Conservation (phyloP, 192 early-diverging fungal genomes). For the Piromyces finnis region DNA sequence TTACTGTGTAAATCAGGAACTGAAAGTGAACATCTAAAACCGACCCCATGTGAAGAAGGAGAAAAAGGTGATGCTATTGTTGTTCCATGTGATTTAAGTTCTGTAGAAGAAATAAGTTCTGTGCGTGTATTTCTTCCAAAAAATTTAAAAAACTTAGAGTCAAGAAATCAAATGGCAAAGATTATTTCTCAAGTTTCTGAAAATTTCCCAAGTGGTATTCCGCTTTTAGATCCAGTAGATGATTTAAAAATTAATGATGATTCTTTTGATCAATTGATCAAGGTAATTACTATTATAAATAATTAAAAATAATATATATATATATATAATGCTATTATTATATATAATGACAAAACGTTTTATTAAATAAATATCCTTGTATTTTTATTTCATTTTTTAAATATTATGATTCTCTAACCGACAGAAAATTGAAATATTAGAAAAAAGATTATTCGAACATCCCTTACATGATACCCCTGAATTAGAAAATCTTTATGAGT, state of each 20-base stretch:
- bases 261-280: conserved; percentile 49
- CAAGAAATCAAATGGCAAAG: conserved; percentile 36
- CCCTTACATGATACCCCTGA: conserved; percentile 32
- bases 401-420: too few relatives aligned
- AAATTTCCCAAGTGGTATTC: conserved; percentile 56
- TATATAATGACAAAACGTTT: too few relatives aligned
- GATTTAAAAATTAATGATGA: conserved; percentile 77
- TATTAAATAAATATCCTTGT: too few relatives aligned
- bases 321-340: too few relatives aligned
- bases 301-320: neutral
- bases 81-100: conserved; percentile 56
- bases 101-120: conserved; percentile 50
- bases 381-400: too few relatives aligned
- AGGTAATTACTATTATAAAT: conserved; percentile 8
- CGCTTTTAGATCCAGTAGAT: conserved; percentile 70
- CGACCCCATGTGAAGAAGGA: conserved; percentile 27
- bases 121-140: conserved; percentile 58
- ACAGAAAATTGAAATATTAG: conserved; percentile 51
- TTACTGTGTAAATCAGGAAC: conserved; percentile 56
- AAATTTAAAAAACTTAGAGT: conserved; percentile 35
- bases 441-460: conserved; percentile 40
- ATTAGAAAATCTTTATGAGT: conserved; percentile 30
- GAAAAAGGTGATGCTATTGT: conserved; percentile 45
- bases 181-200: conserved; percentile 47
- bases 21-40: neutral